Base-by-base conservation (phyloP, 1,284 basidiomycete genomes). In the Trichosporon sp. region DNA sequence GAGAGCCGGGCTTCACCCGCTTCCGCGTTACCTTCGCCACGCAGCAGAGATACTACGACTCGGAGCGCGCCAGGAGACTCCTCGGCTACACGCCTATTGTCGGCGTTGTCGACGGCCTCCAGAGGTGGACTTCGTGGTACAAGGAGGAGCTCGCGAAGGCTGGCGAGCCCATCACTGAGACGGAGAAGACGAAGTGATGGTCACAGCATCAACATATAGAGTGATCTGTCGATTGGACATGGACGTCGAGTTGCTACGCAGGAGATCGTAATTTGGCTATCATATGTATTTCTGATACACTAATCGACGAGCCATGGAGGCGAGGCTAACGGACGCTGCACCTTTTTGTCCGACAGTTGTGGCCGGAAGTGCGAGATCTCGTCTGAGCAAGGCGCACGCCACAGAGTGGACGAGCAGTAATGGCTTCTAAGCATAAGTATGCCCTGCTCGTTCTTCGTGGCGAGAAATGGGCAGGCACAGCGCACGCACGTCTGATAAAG, bases 51-150 rank as follows among this genome's bases (percentile, higher is more conserved):
- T 98, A 90, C 84, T 91, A 95, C 80, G 96, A 97, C 78, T 94
- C 95, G 60, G 95, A 99, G 82, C 94, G 92, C 82, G 92, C 95
- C 9, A 85, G 95, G 70, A 82, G 93, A 62, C 86, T 97, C 67
- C 83, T 99, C 37, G 94, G 92, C 2, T 99, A 99, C 80, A 91
- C 93, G 76, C 96, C 95, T 0, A 82, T 92, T 62, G 88, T 96
- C 13, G 90, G 92, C 2, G 74, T 99, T 31, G 88, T 93, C 69
- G 95, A 99, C 71, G 95, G 92, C 23, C 85, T 97, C 65, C 85
- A 86, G 79, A 84, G 83, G 69, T 78, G 76, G 77, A 78, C 76
- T n/a, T 33, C 52, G 7, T 79, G 77, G 77, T 79, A 77, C 67
- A 67, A 66, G 57, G 73, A 60, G 13, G 77, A 79, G 66, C 64